Evolutionary conservation across 2,329 filamentous ascomycete genomes (phyloP).

Genomic region (Alternaria alternata): DNA sequence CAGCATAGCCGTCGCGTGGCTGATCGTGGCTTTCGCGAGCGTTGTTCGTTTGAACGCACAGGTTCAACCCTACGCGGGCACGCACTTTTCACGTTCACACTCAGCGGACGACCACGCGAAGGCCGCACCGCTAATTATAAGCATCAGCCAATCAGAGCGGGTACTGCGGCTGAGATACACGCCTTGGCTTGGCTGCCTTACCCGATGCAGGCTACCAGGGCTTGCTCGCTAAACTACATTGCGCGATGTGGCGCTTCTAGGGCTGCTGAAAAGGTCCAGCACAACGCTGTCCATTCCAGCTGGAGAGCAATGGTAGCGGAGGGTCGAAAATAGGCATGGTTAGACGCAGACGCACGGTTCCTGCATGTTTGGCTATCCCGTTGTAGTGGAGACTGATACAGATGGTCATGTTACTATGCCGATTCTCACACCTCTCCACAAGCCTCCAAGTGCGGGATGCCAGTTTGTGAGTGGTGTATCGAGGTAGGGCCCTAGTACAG

Average conservation of each 20-base stretch:
- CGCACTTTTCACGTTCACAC: conserved; percentile 32
- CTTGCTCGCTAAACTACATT: conserved; percentile 28
- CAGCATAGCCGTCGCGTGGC: conserved; percentile 51
- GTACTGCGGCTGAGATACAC: conserved; percentile 27
- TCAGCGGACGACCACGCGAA: conserved; percentile 44
- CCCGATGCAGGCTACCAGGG: conserved; percentile 33
- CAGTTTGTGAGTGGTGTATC: conserved; percentile 46
- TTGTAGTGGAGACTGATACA: conserved; percentile 25
- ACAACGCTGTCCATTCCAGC: conserved; percentile 42
- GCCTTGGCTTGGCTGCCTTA: conserved; percentile 32
- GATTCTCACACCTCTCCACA: conserved; percentile 37
- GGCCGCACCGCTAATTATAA: conserved; percentile 46
- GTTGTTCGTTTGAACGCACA: conserved; percentile 27
- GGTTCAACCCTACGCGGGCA: conserved; percentile 33
- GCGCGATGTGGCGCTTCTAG: conserved; percentile 36
- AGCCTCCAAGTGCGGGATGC: conserved; percentile 34
- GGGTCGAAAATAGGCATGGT: conserved; percentile 32
- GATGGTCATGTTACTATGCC: conserved; percentile 35
- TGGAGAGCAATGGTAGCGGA: conserved; percentile 36
- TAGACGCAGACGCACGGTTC: conserved; percentile 35
- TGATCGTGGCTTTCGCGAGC: conserved; percentile 40
- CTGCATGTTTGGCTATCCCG: conserved; percentile 26
- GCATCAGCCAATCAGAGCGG: conserved; percentile 35
- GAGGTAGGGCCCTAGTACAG: conserved; percentile 37
- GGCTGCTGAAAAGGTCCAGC: conserved; percentile 43